Evolutionary conservation across 371 early-diverging fungal species (phyloP), one percentile per base, ranked within the genome.

Genomic region (Mortierella sp.): DNA sequence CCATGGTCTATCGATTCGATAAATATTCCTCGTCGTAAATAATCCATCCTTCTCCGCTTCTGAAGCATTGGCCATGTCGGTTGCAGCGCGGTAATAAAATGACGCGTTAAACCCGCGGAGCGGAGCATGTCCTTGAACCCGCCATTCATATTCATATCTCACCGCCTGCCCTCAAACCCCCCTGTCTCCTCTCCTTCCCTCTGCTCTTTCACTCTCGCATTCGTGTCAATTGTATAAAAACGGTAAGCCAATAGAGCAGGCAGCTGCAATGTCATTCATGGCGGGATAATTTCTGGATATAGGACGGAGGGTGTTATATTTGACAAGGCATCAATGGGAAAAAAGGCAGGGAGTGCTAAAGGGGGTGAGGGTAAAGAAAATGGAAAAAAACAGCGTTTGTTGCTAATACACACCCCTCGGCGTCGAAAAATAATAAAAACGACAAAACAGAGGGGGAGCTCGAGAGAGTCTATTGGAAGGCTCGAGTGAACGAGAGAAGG

Each of bases 61-160:
- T 40, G 21, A 40, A 40, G 67, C 43, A 67, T 67, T 67, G 67
- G 24, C 67, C 67, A 40, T 67, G 67, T 67, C 40, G 43, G 24
- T 37, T 37, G 43, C 34, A 40, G 0, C 24, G 21, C 40, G 24
- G 67, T 37, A 50, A 67, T 16, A 40, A 14, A 64, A 16, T 16
- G 40, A 2, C 21, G 34, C 5, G 31, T 16, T 59, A 31, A 28
- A 31, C 4, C 61, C 26, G 34, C 28, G 61, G 28, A 10, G 34
- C 6, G 24, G 67, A 40, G 24, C 67, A 67, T 67, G 24, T 24
- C 24, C 50, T 50, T 50, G 16, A 50, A 50, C 16, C 24, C 67
- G 34, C 10, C 19, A 67, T 61, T 61, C 61, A 11, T 40, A 67
- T 67, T 37, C 31, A 31, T 34, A 40, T 40, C 43, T 40, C 50